Conservation (phyloP, 2,329 filamentous ascomycete species). For the Biscogniauxia mediterranea region DNA sequence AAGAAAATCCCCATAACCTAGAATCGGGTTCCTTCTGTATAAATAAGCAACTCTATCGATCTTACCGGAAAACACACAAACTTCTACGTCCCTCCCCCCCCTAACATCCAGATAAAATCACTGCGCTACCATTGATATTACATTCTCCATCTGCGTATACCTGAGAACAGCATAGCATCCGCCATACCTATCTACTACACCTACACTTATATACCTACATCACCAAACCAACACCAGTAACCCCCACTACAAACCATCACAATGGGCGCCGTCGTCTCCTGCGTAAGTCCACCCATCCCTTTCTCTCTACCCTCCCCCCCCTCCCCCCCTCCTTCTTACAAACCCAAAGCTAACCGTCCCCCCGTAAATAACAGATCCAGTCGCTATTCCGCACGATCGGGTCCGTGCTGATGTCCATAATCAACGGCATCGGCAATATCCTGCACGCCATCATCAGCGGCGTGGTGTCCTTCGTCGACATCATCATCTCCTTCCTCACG, state of each 20-base stretch:
- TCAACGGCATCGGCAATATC: slow-evolving; percentile 64
- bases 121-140: no score
- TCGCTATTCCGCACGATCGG: slow-evolving; percentile 64
- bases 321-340: neutral
- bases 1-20: no score
- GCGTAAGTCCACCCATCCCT: slow-evolving; percentile 55
- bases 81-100: no score
- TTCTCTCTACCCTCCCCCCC: neutral
- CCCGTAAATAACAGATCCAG: slow-evolving; percentile 47
- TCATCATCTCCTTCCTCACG: slow-evolving; percentile 65
- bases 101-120: no score
- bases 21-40: no score
- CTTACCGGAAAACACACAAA: no score
- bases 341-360: neutral
- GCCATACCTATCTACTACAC: no score
- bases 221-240: slow-evolving; percentile 7
- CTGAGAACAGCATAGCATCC: no score
- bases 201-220: slow-evolving; percentile 6
- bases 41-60: no score
- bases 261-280: slow-evolving; percentile 84
- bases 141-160: no score
- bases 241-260: slow-evolving; percentile 35
- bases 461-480: slow-evolving; percentile 62
- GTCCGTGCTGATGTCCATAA: slow-evolving; percentile 63
- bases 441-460: slow-evolving; percentile 66